Base-by-base conservation (phyloP, 164 flowering plant genomes). In the Warburgia ugandensis region DNA sequence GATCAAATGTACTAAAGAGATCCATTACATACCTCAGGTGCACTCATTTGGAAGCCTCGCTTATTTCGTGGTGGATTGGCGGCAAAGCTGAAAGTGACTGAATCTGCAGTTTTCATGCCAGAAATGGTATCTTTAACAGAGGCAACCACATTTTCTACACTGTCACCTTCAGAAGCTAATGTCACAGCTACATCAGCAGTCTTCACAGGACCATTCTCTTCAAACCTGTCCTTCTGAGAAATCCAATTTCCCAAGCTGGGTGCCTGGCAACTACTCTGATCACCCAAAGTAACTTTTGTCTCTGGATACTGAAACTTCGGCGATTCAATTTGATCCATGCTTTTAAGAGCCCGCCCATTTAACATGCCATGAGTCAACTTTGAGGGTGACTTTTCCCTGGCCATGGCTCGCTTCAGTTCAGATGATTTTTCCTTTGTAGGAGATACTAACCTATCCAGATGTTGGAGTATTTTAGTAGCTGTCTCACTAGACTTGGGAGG, bases 11-110 rank as follows among this genome's bases (percentile, higher is more conserved):
- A n/a, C n/a, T n/a, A n/a, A n/a, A n/a, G n/a, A n/a, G n/a, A n/a
- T n/a, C n/a, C n/a, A 6, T 6, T 22, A 29, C 31, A 35, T 40
- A 88, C 98, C 95, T 94, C 97, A 63, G 76, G 83, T 21, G 95
- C 97, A 72, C 82, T 82, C 86, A 94, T 94, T 65, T 72, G 76
- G 67, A 86, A 94, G 21, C 75, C 79, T 20, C 68, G 69, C 48
- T 69, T 82, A 60, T 56, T 77, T 52, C 52, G 73, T 29, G 67
- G 32, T 27, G 63, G 63, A 42, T 62, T 47, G 31, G 51, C 25
- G 33, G n/a, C 56, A 54, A 56, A 45, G 21, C 48, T 48, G 11
- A 38, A 11, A 53, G 51, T 32, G 6, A 43, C 25, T 26, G 72
- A 57, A 51, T 64, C 73, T 23, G 52, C 33, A 17, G 40, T 28